Evolutionary conservation across 2,329 filamentous ascomycete species (phyloP).

Genomic region (Diaporthe sp.): DNA sequence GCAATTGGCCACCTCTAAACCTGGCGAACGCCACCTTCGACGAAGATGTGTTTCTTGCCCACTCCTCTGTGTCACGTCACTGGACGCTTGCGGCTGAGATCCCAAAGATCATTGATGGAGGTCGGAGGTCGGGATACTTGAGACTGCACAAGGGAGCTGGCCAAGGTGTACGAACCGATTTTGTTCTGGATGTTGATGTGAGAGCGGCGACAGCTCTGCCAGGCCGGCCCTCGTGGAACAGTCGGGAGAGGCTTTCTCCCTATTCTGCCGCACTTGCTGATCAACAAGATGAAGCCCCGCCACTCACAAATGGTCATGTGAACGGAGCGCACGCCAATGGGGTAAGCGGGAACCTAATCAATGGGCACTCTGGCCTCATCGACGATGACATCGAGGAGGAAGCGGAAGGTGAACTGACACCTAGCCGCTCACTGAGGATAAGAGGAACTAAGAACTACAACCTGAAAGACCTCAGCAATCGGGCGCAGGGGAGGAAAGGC

Average conservation of each 20-base stretch:
- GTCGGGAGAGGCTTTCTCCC: constrained; percentile 54
- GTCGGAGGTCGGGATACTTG: constrained; percentile 44
- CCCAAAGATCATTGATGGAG: constrained; percentile 52
- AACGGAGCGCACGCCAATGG: constrained; percentile 43
- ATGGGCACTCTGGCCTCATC: constrained; percentile 38
- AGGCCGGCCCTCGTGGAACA: constrained; percentile 42
- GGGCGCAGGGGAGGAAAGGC: constrained; percentile 62
- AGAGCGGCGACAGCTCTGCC: constrained; percentile 56
- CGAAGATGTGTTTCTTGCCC: constrained; percentile 40
- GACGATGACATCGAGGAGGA: constrained; percentile 57
- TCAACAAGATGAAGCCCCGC: constrained; percentile 45
- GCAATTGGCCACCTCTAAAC: constrained; percentile 64
- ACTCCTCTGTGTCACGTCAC: constrained; percentile 40
- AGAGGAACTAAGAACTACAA: constrained; percentile 66
- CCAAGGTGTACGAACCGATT: constrained; percentile 50
- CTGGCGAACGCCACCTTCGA: constrained; percentile 44
- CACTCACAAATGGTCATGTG: constrained; percentile 46
- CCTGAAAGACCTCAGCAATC: constrained; percentile 67
- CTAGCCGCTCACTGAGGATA: constrained; percentile 60
- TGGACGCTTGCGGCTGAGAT: constrained; percentile 56
- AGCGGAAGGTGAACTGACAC: constrained; percentile 59
- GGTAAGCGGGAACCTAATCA: constrained; percentile 36
- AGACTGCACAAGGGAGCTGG: constrained; percentile 49
- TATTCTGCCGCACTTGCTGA: constrained; percentile 56
- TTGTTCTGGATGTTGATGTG: constrained; percentile 60